Percentiles rank a stretch among this genome's conserved stretches.
Conservation (phyloP, 805 yeast genomes). For the Kluyveromyces wickerhamii region DNA sequence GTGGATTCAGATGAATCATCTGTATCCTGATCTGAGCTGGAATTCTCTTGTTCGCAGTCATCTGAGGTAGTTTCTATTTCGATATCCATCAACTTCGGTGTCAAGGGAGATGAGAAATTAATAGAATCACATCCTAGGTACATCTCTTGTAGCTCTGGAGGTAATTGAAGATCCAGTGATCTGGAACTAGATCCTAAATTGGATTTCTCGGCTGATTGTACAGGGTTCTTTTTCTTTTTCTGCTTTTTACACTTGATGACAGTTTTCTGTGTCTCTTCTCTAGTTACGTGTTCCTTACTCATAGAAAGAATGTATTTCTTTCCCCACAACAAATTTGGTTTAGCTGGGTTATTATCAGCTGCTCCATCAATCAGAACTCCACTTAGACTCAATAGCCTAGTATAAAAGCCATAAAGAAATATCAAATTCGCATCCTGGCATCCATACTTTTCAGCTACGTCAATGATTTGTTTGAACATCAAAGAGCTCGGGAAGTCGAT, state of each 20-base stretch:
- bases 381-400: constrained; percentile 21
- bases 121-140: constrained; percentile 1
- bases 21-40: constrained; percentile 7
- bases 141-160: constrained; percentile 4
- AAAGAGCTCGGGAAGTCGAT: constrained; percentile 29
- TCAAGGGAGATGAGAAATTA: neutral
- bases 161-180: constrained; percentile 4
- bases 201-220: neutral
- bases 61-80: neutral
- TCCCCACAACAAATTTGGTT: constrained; percentile 7
- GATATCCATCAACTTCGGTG: neutral
- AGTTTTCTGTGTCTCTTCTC: neutral
- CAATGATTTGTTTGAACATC: constrained; percentile 23
- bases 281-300: no score
- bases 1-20: constrained; percentile 5
- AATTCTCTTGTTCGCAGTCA: constrained; percentile 8
- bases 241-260: neutral
- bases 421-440: constrained; percentile 20
- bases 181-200: no score
- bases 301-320: constrained; percentile 1
- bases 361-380: constrained; percentile 17
- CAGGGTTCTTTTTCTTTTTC: neutral
- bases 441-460: constrained; percentile 18
- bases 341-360: constrained; percentile 18
- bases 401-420: constrained; percentile 25